These are phyloP conservation scores for Cetradonia linearis DNA, from an alignment of 495 filamentous ascomycete species.

Conservation along the genomic window DNA sequence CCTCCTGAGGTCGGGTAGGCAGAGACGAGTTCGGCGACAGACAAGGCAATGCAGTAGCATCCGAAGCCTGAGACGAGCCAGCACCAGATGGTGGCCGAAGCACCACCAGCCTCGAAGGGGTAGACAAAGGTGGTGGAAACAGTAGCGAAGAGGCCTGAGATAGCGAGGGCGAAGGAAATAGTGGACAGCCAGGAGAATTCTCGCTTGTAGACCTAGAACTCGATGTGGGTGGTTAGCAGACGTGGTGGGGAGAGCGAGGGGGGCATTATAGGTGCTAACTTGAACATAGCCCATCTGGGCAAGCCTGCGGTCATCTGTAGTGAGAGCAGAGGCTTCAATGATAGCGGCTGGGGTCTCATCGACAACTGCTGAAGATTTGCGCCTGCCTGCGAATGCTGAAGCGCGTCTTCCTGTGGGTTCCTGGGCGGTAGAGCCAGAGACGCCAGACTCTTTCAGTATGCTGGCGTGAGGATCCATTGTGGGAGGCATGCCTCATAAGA, in stretches of 20 bases:
- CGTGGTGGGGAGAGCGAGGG: neutral
- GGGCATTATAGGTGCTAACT: constrained; percentile 14
- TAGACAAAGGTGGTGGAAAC: constrained; percentile 53
- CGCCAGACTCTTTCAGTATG: neutral
- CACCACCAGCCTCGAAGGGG: constrained; percentile 49
- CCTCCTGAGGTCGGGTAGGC: constrained; percentile 49
- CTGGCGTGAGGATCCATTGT: constrained; percentile 1
- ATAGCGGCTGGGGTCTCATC: constrained; percentile 14
- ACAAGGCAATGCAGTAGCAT: constrained; percentile 51
- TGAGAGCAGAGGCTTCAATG: constrained; percentile 21
- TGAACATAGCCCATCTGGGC: constrained; percentile 29
- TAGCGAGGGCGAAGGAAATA: constrained; percentile 55
- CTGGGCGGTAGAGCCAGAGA: neutral
- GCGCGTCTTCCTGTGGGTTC: constrained; percentile 8
- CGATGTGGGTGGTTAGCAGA: neutral
- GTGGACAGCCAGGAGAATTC: constrained; percentile 53
- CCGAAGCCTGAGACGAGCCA: constrained; percentile 55
- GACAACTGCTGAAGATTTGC: constrained; percentile 21
- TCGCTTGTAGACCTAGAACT: constrained; percentile 45
- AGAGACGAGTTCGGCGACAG: constrained; percentile 49
- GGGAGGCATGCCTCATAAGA: neutral
- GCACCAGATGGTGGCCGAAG: constrained; percentile 52
- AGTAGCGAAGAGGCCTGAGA: constrained; percentile 50
- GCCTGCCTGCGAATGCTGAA: constrained; percentile 13
- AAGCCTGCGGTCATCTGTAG: constrained; percentile 23